Evolutionary conservation across 805 yeast genomes (phyloP), one percentile per base, ranked within the genome.

Genomic region (Diddensiella transvaalensis): DNA sequence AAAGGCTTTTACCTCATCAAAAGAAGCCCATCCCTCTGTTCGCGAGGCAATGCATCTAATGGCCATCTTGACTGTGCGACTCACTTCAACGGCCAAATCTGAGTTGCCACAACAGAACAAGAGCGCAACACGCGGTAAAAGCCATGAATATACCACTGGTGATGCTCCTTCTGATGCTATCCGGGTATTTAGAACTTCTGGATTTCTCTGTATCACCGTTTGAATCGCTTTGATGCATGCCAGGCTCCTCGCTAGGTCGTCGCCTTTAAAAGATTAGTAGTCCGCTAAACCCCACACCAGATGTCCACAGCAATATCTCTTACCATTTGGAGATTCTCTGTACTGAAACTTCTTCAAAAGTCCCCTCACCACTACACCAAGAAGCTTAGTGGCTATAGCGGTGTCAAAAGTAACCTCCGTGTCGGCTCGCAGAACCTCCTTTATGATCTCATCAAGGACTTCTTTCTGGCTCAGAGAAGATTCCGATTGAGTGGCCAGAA

Each of bases 401-500:
- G 26, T 29, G n/a, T 42, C 46, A 35, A 8, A 35, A n/a, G 17
- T 35, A 11, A 33, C 10, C 21, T 41, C 44, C 6, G 32, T 30
- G n/a, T 18, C 21, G 21, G 21, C 19, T 4, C 37, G 15, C 8
- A 46, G 40, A 3, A 46, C 41, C 22, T 46, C 49, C 8, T 42
- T 22, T 4, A 46, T 29, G 8, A 46, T 23, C 37, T 42, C 26
- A 11, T 32, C 43, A 13, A 46, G 22, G 4, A 46, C 40, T 11
- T 26, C 5, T 30, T 40, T 41, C 36, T 46, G 49, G 21, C 40
- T 33, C 36, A 46, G 18, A 3, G 44, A 22, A 10, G 46, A 15
- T 32, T 46, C 49, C 3, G 49, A 40, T 19, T 46, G 49, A 13
- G 48, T 36, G 6, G 45, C 45, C 15, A 41, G 13, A 8, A 29